Percentiles rank a stretch among this genome's conserved stretches.
These are phyloP conservation scores for Hypocreales sp. DNA, from an alignment of 2,329 filamentous ascomycete genomes.

Conservation along the genomic window DNA sequence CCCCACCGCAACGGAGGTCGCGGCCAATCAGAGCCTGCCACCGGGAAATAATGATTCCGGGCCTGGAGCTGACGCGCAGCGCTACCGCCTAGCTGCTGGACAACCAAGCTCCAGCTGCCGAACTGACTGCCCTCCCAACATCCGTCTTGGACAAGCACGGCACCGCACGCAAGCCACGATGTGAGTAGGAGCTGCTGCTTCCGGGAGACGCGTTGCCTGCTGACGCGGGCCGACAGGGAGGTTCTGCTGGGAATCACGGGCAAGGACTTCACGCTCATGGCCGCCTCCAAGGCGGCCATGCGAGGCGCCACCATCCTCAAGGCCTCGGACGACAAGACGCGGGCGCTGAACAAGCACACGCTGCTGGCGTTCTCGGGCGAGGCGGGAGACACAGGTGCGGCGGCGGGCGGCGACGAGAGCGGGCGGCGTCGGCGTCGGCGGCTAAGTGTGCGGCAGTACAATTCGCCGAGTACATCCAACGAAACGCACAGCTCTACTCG, in stretches of 20 bases:
- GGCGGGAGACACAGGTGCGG: constrained; percentile 78
- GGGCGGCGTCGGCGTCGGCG: not conserved
- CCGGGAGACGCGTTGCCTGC: no score
- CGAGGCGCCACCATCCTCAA: constrained; percentile 94
- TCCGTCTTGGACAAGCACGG: no score
- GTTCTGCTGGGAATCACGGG: constrained; percentile 94
- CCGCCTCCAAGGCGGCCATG: constrained; percentile 96
- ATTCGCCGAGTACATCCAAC: constrained; percentile 98
- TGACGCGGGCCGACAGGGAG: constrained; percentile 50
- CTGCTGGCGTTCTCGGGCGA: constrained; percentile 93
- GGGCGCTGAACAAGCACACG: constrained; percentile 81
- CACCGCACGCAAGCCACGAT: no score
- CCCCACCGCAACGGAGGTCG: not conserved
- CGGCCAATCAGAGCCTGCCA: constrained; percentile 9
- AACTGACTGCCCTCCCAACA: no score
- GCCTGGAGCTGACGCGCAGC: no score
- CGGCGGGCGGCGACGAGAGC: not conserved
- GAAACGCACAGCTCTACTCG: constrained; percentile 93
- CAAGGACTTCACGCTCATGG: constrained; percentile 98
- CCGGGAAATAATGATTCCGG: constrained; percentile 17
- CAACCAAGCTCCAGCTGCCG: no score
- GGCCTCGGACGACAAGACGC: constrained; percentile 90
- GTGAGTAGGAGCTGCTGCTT: no score
- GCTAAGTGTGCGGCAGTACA: constrained; percentile 50
- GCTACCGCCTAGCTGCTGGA: no score